Evolutionary conservation across 805 yeast species (phyloP), one percentile per base, ranked within the genome.

Genomic region (Monosporozyma servazzii): DNA sequence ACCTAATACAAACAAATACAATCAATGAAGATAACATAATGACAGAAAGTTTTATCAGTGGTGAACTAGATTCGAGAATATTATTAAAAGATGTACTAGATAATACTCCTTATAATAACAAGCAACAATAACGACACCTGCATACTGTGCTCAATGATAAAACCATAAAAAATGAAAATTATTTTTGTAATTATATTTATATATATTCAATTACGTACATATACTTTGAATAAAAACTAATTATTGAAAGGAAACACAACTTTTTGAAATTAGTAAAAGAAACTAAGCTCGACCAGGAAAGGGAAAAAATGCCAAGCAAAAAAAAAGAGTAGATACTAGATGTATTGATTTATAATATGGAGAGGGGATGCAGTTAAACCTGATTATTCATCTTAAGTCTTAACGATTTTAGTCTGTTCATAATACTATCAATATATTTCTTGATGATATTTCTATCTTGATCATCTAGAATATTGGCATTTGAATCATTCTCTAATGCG

Each of bases 381-480:
- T 42, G 29, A 36, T 43, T 37, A 41, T 51, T 51, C 51, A 84
- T 62, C 73, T 84, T 88, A 61, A 73, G 75, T 65, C 84, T 77
- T 62, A 90, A 74, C 10, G 84, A 80, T n/a, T 79, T 75, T 58
- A 91, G 73, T 55, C 98, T 75, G 58, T 81, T 84, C 15, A 91
- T 87, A 56, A 91, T 88, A 66, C 95, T 84, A 51, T 79, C 78
- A 57, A 89, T 84, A 62, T 90, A 88, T 66, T 81, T 81, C 64
- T 84, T 88, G 48, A 91, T 88, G 67, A 86, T 84, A 44, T 75
- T 78, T 48, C 72, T 72, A 66, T 91, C 98, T 48, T 83, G 88
- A 4, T 73, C 77, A 61, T 87, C 95, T 53, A 90, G 71, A 23
- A 69, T 73, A 65, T 88, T 96, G 45, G 81, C 88, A 5, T 71